Evolutionary conservation across 1,284 basidiomycete species (phyloP).

Genomic region (Prillingera fragicola): DNA sequence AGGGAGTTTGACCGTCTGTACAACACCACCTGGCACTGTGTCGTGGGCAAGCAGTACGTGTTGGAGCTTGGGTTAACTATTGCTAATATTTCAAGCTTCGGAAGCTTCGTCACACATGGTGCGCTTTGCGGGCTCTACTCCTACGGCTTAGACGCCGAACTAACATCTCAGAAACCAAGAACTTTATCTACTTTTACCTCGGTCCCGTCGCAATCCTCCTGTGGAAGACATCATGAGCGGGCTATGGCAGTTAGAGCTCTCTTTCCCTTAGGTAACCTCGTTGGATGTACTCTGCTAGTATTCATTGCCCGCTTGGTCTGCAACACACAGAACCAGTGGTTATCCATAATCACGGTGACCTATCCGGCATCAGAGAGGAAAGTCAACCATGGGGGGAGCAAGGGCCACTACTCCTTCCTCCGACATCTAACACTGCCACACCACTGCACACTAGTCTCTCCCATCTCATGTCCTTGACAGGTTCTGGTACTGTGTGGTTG

Average conservation of each 20-base stretch:
- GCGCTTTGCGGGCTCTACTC: constrained; percentile 42
- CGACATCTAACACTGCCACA: not conserved
- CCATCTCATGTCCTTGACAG: constrained; percentile 35
- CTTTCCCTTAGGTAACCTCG: no score
- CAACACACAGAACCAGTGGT: no score
- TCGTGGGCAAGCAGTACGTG: constrained; percentile 81
- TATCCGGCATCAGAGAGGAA: no score
- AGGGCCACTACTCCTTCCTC: not conserved
- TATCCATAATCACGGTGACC: no score
- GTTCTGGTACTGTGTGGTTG: constrained; percentile 48
- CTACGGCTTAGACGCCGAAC: constrained; percentile 6
- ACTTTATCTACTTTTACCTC: constrained; percentile 96
- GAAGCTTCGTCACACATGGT: constrained; percentile 96
- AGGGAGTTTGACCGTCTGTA: constrained; percentile 90
- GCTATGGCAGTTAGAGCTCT: no score
- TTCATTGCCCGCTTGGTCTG: not conserved
- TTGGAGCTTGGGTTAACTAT: not conserved
- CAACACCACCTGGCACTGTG: constrained; percentile 82
- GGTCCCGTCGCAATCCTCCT: constrained; percentile 82
- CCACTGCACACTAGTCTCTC: not conserved
- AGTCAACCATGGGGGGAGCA: no score
- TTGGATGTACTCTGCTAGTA: not conserved
- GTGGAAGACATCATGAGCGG: constrained; percentile 71
- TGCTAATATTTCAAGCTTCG: constrained; percentile 55
- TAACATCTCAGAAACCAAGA: constrained; percentile 70